Evolutionary conservation across 2,329 filamentous ascomycete genomes (phyloP), one percentile per base, ranked within the genome.

Genomic region (Myriosclerotinia duriaeana): DNA sequence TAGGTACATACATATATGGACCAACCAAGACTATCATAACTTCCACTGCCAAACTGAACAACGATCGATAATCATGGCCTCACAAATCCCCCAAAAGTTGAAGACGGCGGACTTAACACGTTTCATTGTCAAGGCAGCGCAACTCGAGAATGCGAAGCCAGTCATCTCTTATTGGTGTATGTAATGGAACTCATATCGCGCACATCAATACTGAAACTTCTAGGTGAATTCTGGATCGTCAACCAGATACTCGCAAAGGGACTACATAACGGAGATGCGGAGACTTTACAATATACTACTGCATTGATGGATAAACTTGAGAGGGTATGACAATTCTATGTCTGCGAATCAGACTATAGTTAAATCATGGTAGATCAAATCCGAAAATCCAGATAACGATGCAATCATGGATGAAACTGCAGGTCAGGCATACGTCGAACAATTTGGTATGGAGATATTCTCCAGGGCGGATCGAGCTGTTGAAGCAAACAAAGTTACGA

Each of bases 131-230:
- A 88, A 94, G 74, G 94, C 92, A 44, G 85, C 87, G 46, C 94
- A 99, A 80, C 85, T 99, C 59, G 90, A 94, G 77, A 85, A 85
- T 67, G 86, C 88, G 75, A 95, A 94, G 78, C 95, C 95, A 11
- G 91, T 95, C 68, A 85, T 98, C 72, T 85, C 93, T 70, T 99
- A 98, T 78, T 98, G 94, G 93, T 95, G 94, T 96, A 84, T 76
- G 89, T 84, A 22, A 46, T 15, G 15, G 52, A 34, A 15, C 15
- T 20, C 38, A 26, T 56, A 8, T 36, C 34, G 22, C 22, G 12
- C 59, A 59, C 42, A 17, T 34, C 52, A 59, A 67, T 56, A 66
- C 70, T 73, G 30, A 76, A 65, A 67, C 72, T 71, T 72, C 69
- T 50, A 95, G 92, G 91, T 78, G 89, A 96, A 75, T 97, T 95